A percentile compares a stretch with the other conserved stretches of the same genome.
Conservation (phyloP, 2,329 filamentous ascomycete species). For the Clarireedia sp. region DNA sequence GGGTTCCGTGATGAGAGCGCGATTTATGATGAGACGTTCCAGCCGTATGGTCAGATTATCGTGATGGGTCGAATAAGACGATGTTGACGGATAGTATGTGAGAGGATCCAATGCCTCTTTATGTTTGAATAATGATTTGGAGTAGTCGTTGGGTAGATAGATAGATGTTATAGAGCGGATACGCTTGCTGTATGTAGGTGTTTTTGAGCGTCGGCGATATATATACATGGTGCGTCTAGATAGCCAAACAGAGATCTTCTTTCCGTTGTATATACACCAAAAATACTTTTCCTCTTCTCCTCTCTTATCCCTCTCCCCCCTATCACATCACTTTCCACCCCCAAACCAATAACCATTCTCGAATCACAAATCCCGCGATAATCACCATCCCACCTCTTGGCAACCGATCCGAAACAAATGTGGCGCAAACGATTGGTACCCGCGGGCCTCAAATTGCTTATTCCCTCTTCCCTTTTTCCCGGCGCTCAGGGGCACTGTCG, state of each 20-base stretch:
- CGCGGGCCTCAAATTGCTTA: background rate
- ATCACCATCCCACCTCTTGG: background rate
- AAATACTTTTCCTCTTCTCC: too few relatives aligned
- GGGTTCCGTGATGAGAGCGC: constrained; percentile 37
- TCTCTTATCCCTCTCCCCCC: too few relatives aligned
- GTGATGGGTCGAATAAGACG: constrained; percentile 31
- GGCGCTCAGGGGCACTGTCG: background rate
- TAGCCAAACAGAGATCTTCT: too few relatives aligned
- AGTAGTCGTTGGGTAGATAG: background rate
- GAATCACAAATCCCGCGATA: too few relatives aligned
- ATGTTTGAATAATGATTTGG: constrained; percentile 16
- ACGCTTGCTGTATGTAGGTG: background rate
- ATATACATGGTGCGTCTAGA: too few relatives aligned
- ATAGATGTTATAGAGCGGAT: background rate
- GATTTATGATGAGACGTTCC: constrained; percentile 36
- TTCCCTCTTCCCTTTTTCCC: background rate
- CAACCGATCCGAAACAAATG: background rate
- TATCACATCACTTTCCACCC: too few relatives aligned
- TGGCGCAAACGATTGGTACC: background rate
- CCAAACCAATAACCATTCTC: too few relatives aligned
- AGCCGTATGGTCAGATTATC: constrained; percentile 38
- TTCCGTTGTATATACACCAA: too few relatives aligned
- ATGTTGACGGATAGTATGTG: constrained; percentile 29
- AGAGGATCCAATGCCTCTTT: constrained; percentile 30
- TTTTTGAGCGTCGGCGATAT: background rate